Evolutionary conservation across 257 asterid genomes (phyloP).

Genomic region (Ajuga chamaepitys): DNA sequence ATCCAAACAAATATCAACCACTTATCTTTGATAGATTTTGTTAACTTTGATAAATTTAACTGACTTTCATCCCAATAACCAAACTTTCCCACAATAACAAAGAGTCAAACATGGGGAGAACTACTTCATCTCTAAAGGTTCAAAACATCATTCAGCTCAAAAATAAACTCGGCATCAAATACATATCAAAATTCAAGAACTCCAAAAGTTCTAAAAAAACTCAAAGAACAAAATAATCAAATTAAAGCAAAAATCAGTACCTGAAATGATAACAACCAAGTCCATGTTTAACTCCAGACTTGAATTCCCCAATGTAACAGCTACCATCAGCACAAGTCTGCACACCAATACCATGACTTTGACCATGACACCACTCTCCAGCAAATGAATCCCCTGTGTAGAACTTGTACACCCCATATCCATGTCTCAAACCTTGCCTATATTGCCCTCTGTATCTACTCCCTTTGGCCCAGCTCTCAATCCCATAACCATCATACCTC

Average conservation of each 20-base stretch:
- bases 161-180: background rate
- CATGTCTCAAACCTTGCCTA: conserved; percentile 75
- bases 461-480: conserved; percentile 89
- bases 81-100: background rate
- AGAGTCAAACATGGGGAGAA: background rate
- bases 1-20: conserved; percentile 6
- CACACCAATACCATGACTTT: conserved; percentile 76
- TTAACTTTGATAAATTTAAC: too few relatives aligned
- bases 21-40: background rate
- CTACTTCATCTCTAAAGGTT: background rate
- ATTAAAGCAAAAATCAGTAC: conserved; percentile 19
- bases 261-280: conserved; percentile 90
- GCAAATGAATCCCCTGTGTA: conserved; percentile 74
- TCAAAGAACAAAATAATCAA: background rate
- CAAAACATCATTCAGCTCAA: too few relatives aligned
- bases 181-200: background rate
- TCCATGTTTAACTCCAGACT: conserved; percentile 74
- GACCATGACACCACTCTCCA: conserved; percentile 91
- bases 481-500: conserved; percentile 78
- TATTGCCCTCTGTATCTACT: conserved; percentile 82
- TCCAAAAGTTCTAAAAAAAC: too few relatives aligned
- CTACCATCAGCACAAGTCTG: conserved; percentile 94
- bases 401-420: conserved; percentile 69
- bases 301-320: conserved; percentile 70
- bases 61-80: background rate